These are phyloP conservation scores for Geranium rotundifolium DNA, from an alignment of 345 rosid genomes.

Conservation along the genomic window DNA sequence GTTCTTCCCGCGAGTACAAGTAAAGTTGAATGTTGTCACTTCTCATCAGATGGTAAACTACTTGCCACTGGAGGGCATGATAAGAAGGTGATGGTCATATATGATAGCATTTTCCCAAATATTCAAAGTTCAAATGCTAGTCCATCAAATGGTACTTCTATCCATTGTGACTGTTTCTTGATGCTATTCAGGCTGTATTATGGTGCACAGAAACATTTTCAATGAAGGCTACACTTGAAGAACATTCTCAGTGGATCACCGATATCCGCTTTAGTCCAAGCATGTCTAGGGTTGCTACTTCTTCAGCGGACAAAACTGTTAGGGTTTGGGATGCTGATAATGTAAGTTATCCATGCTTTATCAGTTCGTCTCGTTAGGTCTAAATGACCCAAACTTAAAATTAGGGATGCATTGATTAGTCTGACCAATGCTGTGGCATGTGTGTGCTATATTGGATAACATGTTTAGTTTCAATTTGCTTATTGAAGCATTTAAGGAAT, in stretches of 20 bases:
- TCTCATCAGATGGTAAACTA: conserved; percentile 59
- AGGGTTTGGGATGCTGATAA: conserved; percentile 61
- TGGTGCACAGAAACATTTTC: conserved; percentile 54
- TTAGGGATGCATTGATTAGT: not conserved
- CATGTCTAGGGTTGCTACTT: conserved; percentile 48
- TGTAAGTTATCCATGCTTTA: conserved; percentile 20
- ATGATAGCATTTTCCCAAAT: not conserved
- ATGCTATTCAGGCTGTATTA: conserved; percentile 36
- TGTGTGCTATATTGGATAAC: too few species aligned
- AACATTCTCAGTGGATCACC: conserved; percentile 48
- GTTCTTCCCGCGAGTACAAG: conserved; percentile 28
- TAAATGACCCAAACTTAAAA: too few species aligned
- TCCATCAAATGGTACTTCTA: not conserved
- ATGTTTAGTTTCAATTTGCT: too few species aligned
- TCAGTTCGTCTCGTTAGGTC: too few species aligned
- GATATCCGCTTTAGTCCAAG: conserved; percentile 63
- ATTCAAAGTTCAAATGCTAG: too few species aligned
- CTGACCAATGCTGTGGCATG: too few species aligned
- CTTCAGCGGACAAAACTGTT: conserved; percentile 62
- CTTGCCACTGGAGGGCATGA: conserved; percentile 66
- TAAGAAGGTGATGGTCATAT: conserved; percentile 29
- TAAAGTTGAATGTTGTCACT: conserved; percentile 53
- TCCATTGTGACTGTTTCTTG: not conserved
- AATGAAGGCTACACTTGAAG: conserved; percentile 40
- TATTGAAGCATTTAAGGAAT: too few species aligned